phyloP scores from a whole-genome alignment of 2,329 filamentous ascomycete species.

The Exophiala calicioides region DNA sequence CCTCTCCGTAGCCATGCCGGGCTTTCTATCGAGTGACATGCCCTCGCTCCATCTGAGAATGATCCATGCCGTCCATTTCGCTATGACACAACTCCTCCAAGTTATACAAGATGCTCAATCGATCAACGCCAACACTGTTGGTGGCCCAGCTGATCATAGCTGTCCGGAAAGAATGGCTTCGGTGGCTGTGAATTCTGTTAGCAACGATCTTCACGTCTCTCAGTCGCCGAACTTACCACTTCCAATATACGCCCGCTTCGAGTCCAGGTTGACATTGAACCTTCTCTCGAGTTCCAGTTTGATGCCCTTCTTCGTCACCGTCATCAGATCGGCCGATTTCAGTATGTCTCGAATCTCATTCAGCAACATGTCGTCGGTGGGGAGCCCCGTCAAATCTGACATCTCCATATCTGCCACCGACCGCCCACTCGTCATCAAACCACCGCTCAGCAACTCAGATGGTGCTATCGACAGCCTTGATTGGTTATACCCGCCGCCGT shows the following conservation, averaged over 20 bases:
- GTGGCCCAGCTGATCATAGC: too few species aligned
- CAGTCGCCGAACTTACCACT: conserved; percentile 64
- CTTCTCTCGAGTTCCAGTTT: conserved; percentile 89
- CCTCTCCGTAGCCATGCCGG: too few species aligned
- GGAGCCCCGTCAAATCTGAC: conserved; percentile 72
- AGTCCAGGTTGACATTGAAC: conserved; percentile 83
- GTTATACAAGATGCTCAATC: too few species aligned
- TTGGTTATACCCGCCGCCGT: conserved; percentile 49
- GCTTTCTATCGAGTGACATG: too few species aligned
- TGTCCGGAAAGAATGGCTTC: conserved; percentile 78
- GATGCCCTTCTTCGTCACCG: conserved; percentile 96
- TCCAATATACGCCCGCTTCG: conserved; percentile 90
- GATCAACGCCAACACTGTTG: too few species aligned
- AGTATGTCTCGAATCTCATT: conserved; percentile 95
- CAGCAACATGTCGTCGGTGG: conserved; percentile 84
- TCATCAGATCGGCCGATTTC: conserved; percentile 91
- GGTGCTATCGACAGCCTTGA: conserved; percentile 80
- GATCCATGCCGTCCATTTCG: too few species aligned
- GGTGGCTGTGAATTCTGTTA: conserved; percentile 59
- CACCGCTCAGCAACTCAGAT: conserved; percentile 69
- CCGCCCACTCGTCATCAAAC: conserved; percentile 65
- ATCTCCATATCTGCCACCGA: conserved; percentile 71
- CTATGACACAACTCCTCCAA: too few species aligned
- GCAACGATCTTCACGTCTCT: conserved; percentile 12
- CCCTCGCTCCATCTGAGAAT: too few species aligned